Evolutionary conservation across 208 protist genomes (phyloP).

Genomic region (Spongospora subterranea): DNA sequence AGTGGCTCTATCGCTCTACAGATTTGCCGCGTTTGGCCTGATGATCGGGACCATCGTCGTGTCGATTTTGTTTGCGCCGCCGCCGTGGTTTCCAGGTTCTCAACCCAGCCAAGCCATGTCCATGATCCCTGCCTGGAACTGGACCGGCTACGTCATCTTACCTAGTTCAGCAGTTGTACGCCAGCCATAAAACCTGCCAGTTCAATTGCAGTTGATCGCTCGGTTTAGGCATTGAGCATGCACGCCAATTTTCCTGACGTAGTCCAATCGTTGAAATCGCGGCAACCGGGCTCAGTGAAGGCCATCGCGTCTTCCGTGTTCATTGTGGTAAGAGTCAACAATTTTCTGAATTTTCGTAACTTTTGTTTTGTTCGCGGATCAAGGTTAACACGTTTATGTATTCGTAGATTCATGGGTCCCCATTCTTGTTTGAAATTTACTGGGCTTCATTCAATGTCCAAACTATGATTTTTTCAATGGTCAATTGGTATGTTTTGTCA

Average conservation of each 20-base stretch:
- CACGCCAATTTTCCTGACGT: conserved; percentile 37
- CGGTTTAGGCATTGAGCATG: conserved; percentile 12
- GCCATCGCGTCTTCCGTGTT: background rate
- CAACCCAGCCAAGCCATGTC: background rate
- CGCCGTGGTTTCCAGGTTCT: background rate
- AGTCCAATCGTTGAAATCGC: background rate
- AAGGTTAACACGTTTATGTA: too few relatives aligned
- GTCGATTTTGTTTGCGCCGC: background rate
- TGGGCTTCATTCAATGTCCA: too few relatives aligned
- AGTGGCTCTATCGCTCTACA: background rate
- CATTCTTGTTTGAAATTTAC: too few relatives aligned
- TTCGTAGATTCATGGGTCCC: too few relatives aligned
- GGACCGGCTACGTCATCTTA: conserved; percentile 15
- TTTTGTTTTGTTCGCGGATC: too few relatives aligned
- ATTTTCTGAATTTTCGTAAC: too few relatives aligned
- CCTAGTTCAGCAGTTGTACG: background rate
- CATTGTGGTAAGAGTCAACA: background rate
- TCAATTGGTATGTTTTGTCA: background rate
- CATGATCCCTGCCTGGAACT: background rate
- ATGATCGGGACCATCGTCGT: background rate
- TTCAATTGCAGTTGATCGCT: background rate
- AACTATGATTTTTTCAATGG: too few relatives aligned
- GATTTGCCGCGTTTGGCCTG: background rate
- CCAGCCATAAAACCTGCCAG: background rate
- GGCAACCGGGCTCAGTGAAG: background rate